Conservation (phyloP, 2,329 filamentous ascomycete genomes). For the Alternaria rosae region DNA sequence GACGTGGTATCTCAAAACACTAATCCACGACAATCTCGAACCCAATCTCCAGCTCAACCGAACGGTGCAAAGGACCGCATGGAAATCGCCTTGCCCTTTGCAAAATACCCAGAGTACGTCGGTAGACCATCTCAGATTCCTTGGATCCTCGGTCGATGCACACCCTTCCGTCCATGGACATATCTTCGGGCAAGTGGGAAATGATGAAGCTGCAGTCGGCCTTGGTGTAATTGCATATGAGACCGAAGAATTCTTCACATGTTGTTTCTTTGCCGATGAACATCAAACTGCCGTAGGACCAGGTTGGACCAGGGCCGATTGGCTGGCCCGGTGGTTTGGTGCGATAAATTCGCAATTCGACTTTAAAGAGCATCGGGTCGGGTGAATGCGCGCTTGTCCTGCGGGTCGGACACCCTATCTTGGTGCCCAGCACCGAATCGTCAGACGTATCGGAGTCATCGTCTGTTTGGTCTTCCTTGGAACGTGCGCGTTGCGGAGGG, state of each 20-base stretch:
- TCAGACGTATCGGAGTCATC: not conserved
- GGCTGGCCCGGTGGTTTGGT: not conserved
- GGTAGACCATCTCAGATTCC: constrained; percentile 5
- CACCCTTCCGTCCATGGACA: constrained; percentile 12
- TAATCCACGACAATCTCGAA: not conserved
- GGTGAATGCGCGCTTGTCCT: not conserved
- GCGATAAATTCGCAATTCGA: constrained; percentile 15
- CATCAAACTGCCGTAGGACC: constrained; percentile 1
- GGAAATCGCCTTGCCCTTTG: constrained; percentile 12
- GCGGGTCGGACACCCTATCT: not conserved
- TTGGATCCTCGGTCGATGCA: constrained; percentile 11
- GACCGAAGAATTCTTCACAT: constrained; percentile 18
- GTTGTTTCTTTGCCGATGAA: not conserved
- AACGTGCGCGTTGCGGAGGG: not conserved
- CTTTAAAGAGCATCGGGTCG: not conserved
- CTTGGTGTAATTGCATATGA: constrained; percentile 6
- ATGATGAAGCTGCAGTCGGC: constrained; percentile 16
- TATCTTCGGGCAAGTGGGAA: constrained; percentile 24
- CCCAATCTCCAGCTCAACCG: constrained; percentile 17
- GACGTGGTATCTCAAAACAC: not conserved
- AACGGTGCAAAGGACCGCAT: constrained; percentile 10
- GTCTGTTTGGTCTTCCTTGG: not conserved
- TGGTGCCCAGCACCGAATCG: not conserved
- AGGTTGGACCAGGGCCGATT: not conserved
- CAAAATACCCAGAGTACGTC: constrained; percentile 11